Evolutionary conservation across 163 green algal species (phyloP).

Genomic region (Picocystis sp.): DNA sequence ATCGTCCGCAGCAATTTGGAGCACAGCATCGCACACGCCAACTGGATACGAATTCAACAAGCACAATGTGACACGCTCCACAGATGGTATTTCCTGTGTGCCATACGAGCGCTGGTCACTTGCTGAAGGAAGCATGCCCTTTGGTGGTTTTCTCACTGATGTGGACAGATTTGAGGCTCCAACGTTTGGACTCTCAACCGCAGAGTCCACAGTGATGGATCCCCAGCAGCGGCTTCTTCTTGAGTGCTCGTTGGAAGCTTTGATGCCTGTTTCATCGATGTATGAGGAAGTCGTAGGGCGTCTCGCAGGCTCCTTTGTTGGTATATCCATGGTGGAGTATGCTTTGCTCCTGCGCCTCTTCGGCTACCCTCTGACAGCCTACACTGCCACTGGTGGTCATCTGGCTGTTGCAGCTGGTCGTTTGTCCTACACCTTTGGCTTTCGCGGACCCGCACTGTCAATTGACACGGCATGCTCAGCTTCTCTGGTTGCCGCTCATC

Average conservation of each 20-base stretch:
- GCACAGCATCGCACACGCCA: no score
- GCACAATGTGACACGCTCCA: no score
- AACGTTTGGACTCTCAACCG: slow-evolving; percentile 20
- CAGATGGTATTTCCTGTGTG: no score
- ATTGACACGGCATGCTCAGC: slow-evolving; percentile 29
- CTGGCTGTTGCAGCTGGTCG: slow-evolving; percentile 47
- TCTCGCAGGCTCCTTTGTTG: slow-evolving; percentile 16
- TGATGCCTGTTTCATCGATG: no score
- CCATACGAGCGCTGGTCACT: no score
- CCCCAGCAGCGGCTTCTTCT: slow-evolving; percentile 41
- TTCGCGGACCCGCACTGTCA: slow-evolving; percentile 16
- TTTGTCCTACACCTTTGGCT: slow-evolving; percentile 49
- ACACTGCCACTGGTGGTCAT: slow-evolving; percentile 16
- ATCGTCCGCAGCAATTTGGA: no score
- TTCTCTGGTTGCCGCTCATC: slow-evolving; percentile 20
- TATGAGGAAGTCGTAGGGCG: no score
- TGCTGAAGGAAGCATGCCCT: no score
- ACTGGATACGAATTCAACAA: no score
- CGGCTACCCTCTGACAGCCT: slow-evolving; percentile 12
- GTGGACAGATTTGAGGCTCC: slow-evolving; percentile 28
- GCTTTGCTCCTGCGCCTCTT: slow-evolving; percentile 13
- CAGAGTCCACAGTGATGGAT: slow-evolving; percentile 38
- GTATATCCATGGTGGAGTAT: slow-evolving; percentile 58
- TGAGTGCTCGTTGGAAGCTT: no score
- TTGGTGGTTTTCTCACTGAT: slow-evolving; percentile 25